Conservation (phyloP, 371 early-diverging fungal genomes). For the Fennellomyces sp. region DNA sequence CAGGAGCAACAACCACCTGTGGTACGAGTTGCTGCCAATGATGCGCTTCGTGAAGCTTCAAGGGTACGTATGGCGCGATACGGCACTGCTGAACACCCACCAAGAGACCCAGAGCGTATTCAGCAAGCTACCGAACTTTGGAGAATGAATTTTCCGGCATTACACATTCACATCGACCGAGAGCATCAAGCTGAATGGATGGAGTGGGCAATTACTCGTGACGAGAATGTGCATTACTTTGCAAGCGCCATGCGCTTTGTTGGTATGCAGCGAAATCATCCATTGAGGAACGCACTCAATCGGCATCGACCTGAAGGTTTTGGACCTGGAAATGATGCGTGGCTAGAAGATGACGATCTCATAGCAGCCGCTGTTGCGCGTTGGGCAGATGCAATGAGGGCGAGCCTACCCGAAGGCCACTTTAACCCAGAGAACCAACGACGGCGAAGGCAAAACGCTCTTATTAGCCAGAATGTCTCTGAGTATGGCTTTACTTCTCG, state of each 20-base stretch:
- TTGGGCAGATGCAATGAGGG: not conserved
- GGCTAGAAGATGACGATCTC: not conserved
- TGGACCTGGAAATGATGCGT: not conserved
- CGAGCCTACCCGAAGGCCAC: not conserved
- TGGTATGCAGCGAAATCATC: not conserved
- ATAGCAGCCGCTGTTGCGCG: not conserved
- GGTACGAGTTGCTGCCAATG: not conserved
- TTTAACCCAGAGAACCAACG: not conserved
- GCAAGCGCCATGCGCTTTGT: conserved; percentile 8
- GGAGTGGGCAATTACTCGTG: not conserved
- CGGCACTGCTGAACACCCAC: not conserved
- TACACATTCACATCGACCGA: conserved; percentile 10
- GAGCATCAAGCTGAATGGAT: not conserved
- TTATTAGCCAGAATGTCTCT: not conserved
- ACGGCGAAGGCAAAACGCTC: not conserved
- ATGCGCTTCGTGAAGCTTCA: not conserved
- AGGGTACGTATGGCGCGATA: not conserved
- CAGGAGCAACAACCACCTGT: not conserved
- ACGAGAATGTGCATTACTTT: not conserved
- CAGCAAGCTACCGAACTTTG: not conserved
- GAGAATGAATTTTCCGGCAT: conserved; percentile 3
- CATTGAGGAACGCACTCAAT: not conserved
- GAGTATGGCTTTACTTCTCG: not conserved
- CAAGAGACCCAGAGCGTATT: not conserved
- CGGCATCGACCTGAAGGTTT: not conserved